phyloP scores from a whole-genome alignment of 2,329 filamentous ascomycete genomes.

The Hypoxylon sp. region DNA sequence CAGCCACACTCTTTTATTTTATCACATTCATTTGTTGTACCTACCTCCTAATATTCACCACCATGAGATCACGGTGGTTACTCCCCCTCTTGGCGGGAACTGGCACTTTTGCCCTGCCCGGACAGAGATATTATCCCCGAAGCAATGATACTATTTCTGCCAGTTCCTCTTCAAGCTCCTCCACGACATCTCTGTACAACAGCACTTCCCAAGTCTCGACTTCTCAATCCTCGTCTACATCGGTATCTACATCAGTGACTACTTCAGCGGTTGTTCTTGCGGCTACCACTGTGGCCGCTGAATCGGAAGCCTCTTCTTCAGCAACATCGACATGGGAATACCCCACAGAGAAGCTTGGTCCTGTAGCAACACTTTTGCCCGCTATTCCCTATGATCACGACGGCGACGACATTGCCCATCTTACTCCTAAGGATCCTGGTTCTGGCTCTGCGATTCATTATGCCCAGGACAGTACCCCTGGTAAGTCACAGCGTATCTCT shows the following conservation, averaged over 20 bases:
- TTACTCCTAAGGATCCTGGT: slow-evolving; percentile 11
- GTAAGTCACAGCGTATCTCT: background rate
- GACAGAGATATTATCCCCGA: slow-evolving; percentile 3
- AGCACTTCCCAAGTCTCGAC: too few species aligned
- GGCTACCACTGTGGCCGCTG: background rate
- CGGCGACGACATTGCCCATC: slow-evolving; percentile 6
- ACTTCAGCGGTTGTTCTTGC: background rate
- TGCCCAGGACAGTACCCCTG: slow-evolving; percentile 1
- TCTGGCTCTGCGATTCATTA: slow-evolving; percentile 7
- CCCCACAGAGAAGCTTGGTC: slow-evolving; percentile 9
- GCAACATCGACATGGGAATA: slow-evolving; percentile 9
- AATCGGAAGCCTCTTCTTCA: slow-evolving; percentile 2
- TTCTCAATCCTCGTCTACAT: too few species aligned
- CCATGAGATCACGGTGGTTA: slow-evolving; percentile 11
- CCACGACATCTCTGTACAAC: background rate
- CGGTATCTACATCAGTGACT: background rate
- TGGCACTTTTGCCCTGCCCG: slow-evolving; percentile 6
- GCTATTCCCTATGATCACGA: slow-evolving; percentile 13
- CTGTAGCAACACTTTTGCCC: slow-evolving; percentile 14
- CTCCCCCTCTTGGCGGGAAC: slow-evolving; percentile 12
- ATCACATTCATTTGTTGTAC: background rate
- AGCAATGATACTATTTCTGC: slow-evolving; percentile 6
- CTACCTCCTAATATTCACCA: background rate
- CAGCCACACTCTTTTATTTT: background rate
- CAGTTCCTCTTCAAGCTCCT: background rate